Base-by-base conservation (phyloP, 169 alveolate genomes). In the Cryptosporidium andersoni region DNA sequence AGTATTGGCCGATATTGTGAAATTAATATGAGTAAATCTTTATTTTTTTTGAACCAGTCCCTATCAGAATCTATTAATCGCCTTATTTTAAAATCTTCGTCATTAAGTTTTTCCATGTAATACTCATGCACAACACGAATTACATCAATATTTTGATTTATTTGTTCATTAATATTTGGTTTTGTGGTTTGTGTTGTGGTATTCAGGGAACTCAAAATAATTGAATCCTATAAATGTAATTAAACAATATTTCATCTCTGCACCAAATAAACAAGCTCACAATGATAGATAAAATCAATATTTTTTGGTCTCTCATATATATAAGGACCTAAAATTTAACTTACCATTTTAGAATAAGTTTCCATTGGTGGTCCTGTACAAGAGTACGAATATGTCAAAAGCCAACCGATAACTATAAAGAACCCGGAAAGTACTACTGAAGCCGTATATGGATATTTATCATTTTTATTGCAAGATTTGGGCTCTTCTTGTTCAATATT, bases 371-470 rank as follows among this genome's bases (percentile, higher is more conserved):
- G 85, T 14, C 55, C 16, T 58, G 60, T 48, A 34, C 85, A 74
- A 36, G 85, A 74, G 48, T 51, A 58, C 2, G 85, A 58, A 74
- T 58, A 74, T 49, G 85, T 58, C 16, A 48, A 47, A 6, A 47
- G 48, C 85, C 85, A 74, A 45, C 85, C 85, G 7, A 58, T 42
- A 47, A 74, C 34, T 58, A 74, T 74, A 8, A 55, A 74, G 7
- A 74, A 16, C 16, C 85, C 52, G 25, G 85, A 74, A 58, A 74
- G 34, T 74, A 51, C 68, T 34, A 74, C 60, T 74, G 85, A 74
- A 16, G 85, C 85, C 14, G 85, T 63, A 58, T 74, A 74, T 2
- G 85, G 85, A 34, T 74, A 74, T 74, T 74, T 74, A 58, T 74
- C 85, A 42, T 58, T 74, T 37, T 58, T 74, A 7, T 42, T n/a